These are phyloP conservation scores for Zymoseptoria ardabiliae DNA, from an alignment of 2,329 filamentous ascomycete species.

Conservation along the genomic window DNA sequence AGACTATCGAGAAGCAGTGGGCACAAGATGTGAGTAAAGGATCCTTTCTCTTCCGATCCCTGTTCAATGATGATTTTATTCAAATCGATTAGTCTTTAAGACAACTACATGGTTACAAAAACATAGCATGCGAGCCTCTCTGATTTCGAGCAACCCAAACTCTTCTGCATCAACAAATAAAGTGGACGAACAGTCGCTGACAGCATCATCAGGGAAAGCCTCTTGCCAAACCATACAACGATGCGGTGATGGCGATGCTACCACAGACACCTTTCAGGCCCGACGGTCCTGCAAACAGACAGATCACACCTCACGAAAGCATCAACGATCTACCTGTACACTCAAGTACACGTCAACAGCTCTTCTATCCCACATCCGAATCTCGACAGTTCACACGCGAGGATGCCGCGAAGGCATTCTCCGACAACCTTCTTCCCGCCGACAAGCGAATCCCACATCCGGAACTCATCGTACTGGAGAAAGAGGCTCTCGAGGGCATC, in stretches of 20 bases:
- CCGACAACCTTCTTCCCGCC: constrained; percentile 51
- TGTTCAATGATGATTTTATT: constrained; percentile 59
- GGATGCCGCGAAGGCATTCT: constrained; percentile 58
- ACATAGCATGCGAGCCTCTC: constrained; percentile 62
- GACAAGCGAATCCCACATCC: constrained; percentile 59
- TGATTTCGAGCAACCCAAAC: constrained; percentile 41
- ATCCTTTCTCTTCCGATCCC: background rate
- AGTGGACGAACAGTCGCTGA: constrained; percentile 1
- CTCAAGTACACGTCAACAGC: constrained; percentile 45
- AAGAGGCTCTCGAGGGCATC: constrained; percentile 35
- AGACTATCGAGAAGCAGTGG: constrained; percentile 79
- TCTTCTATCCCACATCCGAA: constrained; percentile 58
- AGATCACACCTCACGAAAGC: constrained; percentile 46
- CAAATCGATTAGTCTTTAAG: constrained; percentile 99
- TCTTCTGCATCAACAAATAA: background rate
- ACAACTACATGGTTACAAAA: constrained; percentile 84
- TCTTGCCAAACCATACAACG: constrained; percentile 68
- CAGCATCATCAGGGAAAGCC: constrained; percentile 57
- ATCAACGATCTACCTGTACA: constrained; percentile 60
- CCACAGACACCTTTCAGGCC: constrained; percentile 53
- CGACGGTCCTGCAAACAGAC: constrained; percentile 23
- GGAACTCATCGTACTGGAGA: constrained; percentile 47
- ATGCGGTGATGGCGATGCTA: constrained; percentile 72
- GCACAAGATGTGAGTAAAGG: constrained; percentile 58
- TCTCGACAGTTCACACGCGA: constrained; percentile 57